These are phyloP conservation scores for Saccharum officinarum DNA, from an alignment of 176 grass and related monocot genomes.

Conservation along the genomic window DNA sequence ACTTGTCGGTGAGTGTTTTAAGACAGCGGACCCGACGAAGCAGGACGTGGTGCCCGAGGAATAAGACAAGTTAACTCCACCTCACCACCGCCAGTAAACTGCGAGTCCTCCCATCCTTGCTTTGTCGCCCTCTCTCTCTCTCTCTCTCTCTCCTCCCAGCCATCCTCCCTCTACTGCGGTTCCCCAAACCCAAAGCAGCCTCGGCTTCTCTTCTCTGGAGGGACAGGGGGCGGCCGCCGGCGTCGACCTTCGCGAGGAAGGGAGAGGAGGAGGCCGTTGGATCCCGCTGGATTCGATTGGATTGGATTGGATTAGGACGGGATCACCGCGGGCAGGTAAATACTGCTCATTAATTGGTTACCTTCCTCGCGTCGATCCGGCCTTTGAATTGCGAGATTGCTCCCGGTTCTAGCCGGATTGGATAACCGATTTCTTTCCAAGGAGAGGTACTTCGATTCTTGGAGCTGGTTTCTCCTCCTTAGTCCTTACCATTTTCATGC, in stretches of 20 bases:
- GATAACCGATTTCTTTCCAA: slow-evolving; percentile 32
- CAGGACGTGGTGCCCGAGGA: slow-evolving; percentile 41
- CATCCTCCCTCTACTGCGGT: not conserved
- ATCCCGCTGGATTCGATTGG: slow-evolving; percentile 10
- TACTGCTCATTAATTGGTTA: slow-evolving; percentile 47
- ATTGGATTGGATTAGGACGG: not conserved
- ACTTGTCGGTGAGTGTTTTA: rapidly evolving
- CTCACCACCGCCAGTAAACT: slow-evolving; percentile 49
- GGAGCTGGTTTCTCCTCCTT: not conserved
- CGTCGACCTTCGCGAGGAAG: slow-evolving; percentile 1
- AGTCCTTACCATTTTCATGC: slow-evolving; percentile 25
- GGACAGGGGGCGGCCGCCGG: not conserved
- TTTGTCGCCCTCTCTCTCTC: not conserved
- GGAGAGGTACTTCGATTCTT: slow-evolving; percentile 5
- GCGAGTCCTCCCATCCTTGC: slow-evolving; percentile 40
- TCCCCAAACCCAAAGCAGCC: slow-evolving; percentile 32
- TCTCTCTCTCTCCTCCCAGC: not conserved
- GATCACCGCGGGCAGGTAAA: slow-evolving; percentile 38
- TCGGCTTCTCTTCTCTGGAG: slow-evolving; percentile 20
- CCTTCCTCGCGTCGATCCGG: slow-evolving; percentile 38
- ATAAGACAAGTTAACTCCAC: slow-evolving; percentile 52
- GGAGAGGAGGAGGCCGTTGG: not conserved
- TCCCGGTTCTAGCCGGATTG: slow-evolving; percentile 10
- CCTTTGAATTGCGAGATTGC: slow-evolving; percentile 20
- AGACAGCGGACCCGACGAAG: not conserved